These are phyloP conservation scores for Bipolaris gigantea DNA, from an alignment of 2,329 filamentous ascomycete genomes.

Conservation along the genomic window DNA sequence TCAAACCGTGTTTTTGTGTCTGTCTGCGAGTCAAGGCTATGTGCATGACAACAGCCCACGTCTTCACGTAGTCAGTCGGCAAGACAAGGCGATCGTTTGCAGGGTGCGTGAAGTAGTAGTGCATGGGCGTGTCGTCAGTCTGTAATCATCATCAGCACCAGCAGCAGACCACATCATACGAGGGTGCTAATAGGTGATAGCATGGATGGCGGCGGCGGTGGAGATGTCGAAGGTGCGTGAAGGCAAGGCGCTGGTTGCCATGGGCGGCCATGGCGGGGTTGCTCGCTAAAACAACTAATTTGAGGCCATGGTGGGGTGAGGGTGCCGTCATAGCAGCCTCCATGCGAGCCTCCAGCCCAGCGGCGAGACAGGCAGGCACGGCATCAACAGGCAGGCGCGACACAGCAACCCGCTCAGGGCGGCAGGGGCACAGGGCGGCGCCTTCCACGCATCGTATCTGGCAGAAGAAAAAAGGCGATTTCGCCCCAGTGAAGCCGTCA, in stretches of 20 bases:
- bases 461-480: background rate
- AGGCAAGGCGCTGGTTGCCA: constrained; percentile 11
- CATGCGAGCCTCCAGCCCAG: background rate
- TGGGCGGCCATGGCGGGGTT: constrained; percentile 16
- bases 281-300: constrained; percentile 15
- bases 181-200: background rate
- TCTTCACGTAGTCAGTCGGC: background rate
- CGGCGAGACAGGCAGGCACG: constrained; percentile 7
- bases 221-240: constrained; percentile 12
- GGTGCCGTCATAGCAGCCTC: constrained; percentile 17
- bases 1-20: background rate
- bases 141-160: background rate
- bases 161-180: background rate
- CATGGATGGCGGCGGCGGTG: constrained; percentile 1
- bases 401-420: background rate
- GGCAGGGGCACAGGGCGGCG: background rate
- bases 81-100: background rate
- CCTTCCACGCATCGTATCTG: too few relatives aligned
- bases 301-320: constrained; percentile 18
- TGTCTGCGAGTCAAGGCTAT: background rate
- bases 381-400: background rate
- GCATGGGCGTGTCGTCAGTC: background rate
- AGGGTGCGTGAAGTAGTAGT: background rate
- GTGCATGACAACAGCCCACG: background rate
- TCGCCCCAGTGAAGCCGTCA: constrained; percentile 6